Percentiles rank a stretch among this genome's conserved stretches.
Evolutionary conservation across 148 eudicot species (phyloP).

Genomic region (Chenopodium quinoa): DNA sequence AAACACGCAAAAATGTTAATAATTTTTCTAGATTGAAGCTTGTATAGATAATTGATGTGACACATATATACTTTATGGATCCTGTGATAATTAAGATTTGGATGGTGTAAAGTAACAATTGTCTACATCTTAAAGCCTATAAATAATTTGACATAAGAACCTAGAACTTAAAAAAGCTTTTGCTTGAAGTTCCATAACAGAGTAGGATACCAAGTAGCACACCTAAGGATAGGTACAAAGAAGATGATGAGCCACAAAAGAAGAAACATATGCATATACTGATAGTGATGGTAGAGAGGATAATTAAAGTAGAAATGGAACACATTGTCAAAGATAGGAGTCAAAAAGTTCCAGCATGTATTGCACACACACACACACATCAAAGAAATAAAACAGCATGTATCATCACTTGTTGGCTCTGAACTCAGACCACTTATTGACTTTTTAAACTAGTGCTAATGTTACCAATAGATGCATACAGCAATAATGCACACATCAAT

Average conservation of each 20-base stretch:
- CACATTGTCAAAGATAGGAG: background rate
- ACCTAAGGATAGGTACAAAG: background rate
- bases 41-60: too few species aligned
- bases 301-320: background rate
- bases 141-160: background rate
- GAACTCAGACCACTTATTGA: background rate
- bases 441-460: background rate
- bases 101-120: background rate
- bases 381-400: background rate
- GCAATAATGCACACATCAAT: background rate
- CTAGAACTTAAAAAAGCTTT: background rate
- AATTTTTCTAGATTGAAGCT: too few species aligned
- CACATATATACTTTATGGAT: background rate
- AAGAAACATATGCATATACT: background rate
- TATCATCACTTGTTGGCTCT: background rate
- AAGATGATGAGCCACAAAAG: background rate
- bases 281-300: background rate
- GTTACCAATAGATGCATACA: background rate
- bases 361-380: background rate
- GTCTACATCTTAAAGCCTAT: background rate
- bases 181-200: background rate
- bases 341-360: background rate
- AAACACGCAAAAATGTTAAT: too few species aligned
- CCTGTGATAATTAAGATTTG: background rate
- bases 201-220: background rate